These are phyloP conservation scores for Pyracantha coccinea DNA, from an alignment of 331 rosid species.

Conservation along the genomic window DNA sequence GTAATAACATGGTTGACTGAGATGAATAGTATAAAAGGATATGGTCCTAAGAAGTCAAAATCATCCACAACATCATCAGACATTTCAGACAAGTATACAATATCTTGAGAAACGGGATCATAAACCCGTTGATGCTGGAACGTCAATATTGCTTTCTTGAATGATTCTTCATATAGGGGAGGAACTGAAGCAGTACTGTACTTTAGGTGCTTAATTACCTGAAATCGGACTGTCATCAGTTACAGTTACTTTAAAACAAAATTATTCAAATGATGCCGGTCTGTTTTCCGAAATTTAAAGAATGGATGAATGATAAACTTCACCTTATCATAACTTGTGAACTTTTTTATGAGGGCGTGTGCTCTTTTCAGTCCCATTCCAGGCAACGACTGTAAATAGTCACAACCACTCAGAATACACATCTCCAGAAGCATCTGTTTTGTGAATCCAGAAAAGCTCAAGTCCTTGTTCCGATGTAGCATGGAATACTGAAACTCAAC, in stretches of 20 bases:
- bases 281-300: background rate
- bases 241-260: slow-evolving; percentile 13
- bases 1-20: background rate
- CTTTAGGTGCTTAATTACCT: slow-evolving; percentile 85
- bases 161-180: slow-evolving; percentile 72
- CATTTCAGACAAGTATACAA: slow-evolving; percentile 53
- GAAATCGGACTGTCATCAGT: slow-evolving; percentile 22
- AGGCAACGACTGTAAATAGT: slow-evolving; percentile 84
- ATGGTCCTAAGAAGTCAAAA: slow-evolving; percentile 89
- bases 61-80: slow-evolving; percentile 44
- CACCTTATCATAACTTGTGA: slow-evolving; percentile 82
- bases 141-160: slow-evolving; percentile 78
- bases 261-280: background rate
- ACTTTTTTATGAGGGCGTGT: slow-evolving; percentile 64
- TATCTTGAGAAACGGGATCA: slow-evolving; percentile 55
- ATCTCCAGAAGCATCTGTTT: slow-evolving; percentile 87
- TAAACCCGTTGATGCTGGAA: slow-evolving; percentile 84
- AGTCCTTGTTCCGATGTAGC: slow-evolving; percentile 73
- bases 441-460: slow-evolving; percentile 72
- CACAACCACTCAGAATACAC: slow-evolving; percentile 98
- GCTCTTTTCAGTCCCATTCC: slow-evolving; percentile 99
- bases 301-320: slow-evolving; percentile 9
- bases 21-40: slow-evolving; percentile 47
- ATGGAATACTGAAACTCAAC: slow-evolving; percentile 63
- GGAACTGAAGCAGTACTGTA: slow-evolving; percentile 75